A percentile compares a stretch with the other conserved stretches of the same genome.
Evolutionary conservation across 768 basidiomycete species (phyloP).

Genomic region (Lentinula boryana): DNA sequence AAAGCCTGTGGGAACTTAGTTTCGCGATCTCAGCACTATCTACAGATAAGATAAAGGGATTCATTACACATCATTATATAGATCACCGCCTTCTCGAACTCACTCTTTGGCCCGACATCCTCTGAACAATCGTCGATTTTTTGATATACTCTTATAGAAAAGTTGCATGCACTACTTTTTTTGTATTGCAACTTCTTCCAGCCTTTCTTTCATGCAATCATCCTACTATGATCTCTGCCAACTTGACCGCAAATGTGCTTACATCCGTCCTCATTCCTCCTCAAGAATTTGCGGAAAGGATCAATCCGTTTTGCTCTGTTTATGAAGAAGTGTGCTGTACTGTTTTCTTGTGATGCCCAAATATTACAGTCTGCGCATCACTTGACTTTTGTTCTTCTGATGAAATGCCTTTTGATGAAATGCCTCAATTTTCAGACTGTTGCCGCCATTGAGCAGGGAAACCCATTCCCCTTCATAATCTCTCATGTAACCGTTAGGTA

Average conservation of each 20-base stretch:
- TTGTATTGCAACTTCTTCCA: neutral
- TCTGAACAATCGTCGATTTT: no score
- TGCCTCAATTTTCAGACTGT: conserved; percentile 1
- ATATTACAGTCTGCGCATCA: conserved; percentile 9
- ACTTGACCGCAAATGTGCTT: conserved; percentile 3
- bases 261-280: conserved; percentile 16
- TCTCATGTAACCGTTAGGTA: conserved; percentile 17
- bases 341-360: neutral
- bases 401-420: neutral
- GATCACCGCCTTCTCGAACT: no score
- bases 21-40: no score
- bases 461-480: conserved; percentile 12
- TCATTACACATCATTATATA: no score
- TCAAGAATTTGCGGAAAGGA: conserved; percentile 3
- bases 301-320: conserved; percentile 11
- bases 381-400: conserved; percentile 14
- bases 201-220: neutral
- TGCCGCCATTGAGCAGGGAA: conserved; percentile 6
- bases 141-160: no score
- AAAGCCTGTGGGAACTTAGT: no score
- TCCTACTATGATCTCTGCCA: neutral
- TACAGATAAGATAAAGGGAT: no score
- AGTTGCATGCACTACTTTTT: no score
- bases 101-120: no score
- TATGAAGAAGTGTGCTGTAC: conserved; percentile 15